Evolutionary conservation across 2,329 filamentous ascomycete genomes (phyloP), one percentile per base, ranked within the genome.

Genomic region (Epichloe baconii): DNA sequence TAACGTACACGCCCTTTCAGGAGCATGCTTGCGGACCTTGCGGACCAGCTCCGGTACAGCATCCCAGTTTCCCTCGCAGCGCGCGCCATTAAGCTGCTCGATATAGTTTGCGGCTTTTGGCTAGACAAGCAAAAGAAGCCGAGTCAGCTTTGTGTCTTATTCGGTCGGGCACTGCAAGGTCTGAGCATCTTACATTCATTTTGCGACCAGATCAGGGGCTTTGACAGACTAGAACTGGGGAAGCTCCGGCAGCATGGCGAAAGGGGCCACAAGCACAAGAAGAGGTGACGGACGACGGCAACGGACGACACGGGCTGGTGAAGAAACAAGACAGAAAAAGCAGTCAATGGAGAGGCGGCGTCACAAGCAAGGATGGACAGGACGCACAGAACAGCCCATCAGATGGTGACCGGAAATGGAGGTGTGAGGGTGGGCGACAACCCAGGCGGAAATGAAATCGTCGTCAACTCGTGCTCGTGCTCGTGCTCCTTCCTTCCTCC

Each of bases 21-120:
- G 85, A 60, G 89, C 87, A 77, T 98, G 91, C 69, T 98, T 97
- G 63, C 85, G 86, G 62, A 97, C 79, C 70, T 98, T 98, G 66
- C 91, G 82, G 61, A 93, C 83, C 56, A 95, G 78, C 71, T 97
- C 91, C 26, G 88, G 87, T 34, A 97, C 78, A 34, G 86, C 81
- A 58, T 82, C 76, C 93, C 93, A 98, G 66, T 83, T 83, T 49
- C 86, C 89, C 62, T 91, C 83, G 68, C 88, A 95, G 62, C 93
- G 85, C 57, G 88, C 89, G 59, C 83, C 78, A 66, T 97, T 88
- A 63, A 98, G 80, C 68, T 82, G 80, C 64, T 79, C 77, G 59
- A 95, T 78, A 69, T 97, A 97, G 65, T 83, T 80, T 59, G 78
- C 78, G 55, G 83, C 90, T 73, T 98, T 98, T 57, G 78, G 75